Base-by-base conservation (phyloP, 805 yeast genomes). In the Saccharomycopsis guyanensis region DNA sequence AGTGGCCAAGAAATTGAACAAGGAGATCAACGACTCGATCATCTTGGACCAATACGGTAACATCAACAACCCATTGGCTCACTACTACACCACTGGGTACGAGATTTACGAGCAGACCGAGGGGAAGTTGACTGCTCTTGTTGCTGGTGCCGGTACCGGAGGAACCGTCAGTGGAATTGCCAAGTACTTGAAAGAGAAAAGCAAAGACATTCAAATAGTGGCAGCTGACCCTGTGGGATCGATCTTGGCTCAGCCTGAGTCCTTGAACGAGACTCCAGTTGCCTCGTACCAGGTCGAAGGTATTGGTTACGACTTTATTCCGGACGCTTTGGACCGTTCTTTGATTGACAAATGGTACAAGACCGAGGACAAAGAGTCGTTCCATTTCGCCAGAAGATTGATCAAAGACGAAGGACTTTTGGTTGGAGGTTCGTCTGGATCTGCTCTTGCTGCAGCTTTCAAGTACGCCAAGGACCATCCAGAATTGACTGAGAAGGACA, bases 141-240 rank as follows among this genome's bases (percentile, higher is more conserved):
- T 86, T 45, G 95, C 95, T 33, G 95, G 95, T 63, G 95, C 95
- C 5, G 95, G 95, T 66, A 86, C 95, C 48, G 95, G 95, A 66
- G 95, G 95, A 66, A 86, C 95, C 45, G 81, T 86, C 60, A 69
- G 85, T 43, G 95, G 95, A 68, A 83, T 84, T 55, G 77, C 93
- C 47, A 72, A 70, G 55, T 86, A 80, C 57, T 71, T 86, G 62
- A 85, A 85, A 68, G 85, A 78, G 61, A 73, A 81, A 63, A 73
- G 83, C 63, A 66, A 78, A 22, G 66, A 76, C 13, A 69, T 86
- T 52, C 62, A 70, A 49, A 75, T 86, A 37, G 72, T 81, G 42
- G 95, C 82, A 55, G 95, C 94, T 37, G 95, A 86, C 66, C 95
- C 95, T 34, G 70, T 76, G 53, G 95, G 95, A 27, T 86, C 95